Evolutionary conservation across 768 basidiomycete genomes (phyloP), one percentile per base, ranked within the genome.

Genomic region (Pholiota conissans): DNA sequence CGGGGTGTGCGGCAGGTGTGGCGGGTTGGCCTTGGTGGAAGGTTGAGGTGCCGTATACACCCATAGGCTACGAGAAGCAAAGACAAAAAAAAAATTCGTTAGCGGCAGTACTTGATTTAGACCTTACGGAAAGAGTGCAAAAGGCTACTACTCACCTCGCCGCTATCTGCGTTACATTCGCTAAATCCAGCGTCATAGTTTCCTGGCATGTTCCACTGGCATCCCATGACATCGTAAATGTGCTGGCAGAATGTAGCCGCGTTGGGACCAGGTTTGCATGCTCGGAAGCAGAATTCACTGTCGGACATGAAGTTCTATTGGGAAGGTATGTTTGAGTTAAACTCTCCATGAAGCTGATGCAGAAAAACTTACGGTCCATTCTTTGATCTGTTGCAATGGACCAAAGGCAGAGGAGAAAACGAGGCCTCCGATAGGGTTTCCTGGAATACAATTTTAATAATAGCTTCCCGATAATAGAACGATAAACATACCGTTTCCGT

Each of bases 351-450:
- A 56, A 24, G 20, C 14, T 49, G 46, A 49, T 28, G 7, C n/a
- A 40, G 34, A 39, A 29, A 26, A 8, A 55, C 71, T 62, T 68
- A 86, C 84, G 47, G 86, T 90, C 91, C 91, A 93, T 67, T 91
- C 85, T 62, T 84, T 79, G 37, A 89, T 74, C 65, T 90, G 79
- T 62, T 80, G 61, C 3, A 83, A 61, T 47, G 74, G 71, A 20
- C 83, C 85, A 70, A 86, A 90, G n/a, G 85, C 86, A 58, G 56
- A 79, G 20, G 88, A 87, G 69, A 90, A 90, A n/a, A 92, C 85
- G 40, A 90, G 77, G 3, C 83, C 86, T 27, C 87, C 89, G 30
- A 83, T 79, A 9, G 81, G 85, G 64, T 84, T 85, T 14, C 82
- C 78, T 76, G 56, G 55, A 29, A 5, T 3, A 16, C 47, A 18